Conservation (phyloP, 1,284 basidiomycete genomes). For the Meira miltonrushii region DNA sequence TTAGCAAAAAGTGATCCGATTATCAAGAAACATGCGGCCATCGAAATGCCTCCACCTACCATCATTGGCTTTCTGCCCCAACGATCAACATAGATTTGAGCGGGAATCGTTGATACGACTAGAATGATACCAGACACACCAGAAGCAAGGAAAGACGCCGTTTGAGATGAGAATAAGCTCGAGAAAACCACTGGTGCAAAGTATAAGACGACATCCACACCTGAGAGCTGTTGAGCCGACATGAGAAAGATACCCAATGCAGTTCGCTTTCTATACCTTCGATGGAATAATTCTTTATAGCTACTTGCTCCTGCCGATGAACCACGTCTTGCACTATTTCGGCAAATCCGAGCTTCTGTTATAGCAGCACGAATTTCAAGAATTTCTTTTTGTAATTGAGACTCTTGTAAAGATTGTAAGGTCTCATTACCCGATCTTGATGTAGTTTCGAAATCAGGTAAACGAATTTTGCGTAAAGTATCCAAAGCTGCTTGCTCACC, state of each 20-base stretch:
- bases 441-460: not conserved
- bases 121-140: conserved; percentile 13
- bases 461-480: conserved; percentile 1
- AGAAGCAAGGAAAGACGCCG: conserved; percentile 11
- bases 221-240: conserved; percentile 10
- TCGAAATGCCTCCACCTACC: conserved; percentile 7
- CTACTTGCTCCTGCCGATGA: conserved; percentile 1
- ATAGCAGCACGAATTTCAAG: not conserved
- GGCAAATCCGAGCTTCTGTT: not conserved
- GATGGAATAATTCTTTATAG: conserved; percentile 10
- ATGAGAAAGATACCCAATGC: conserved; percentile 10
- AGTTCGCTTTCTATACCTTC: conserved; percentile 5
- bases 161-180: conserved; percentile 3
- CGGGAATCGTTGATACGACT: conserved; percentile 9
- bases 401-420: not conserved
- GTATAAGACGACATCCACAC: conserved; percentile 13
- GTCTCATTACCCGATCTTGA: not conserved
- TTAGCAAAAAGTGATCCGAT: conserved; percentile 10
- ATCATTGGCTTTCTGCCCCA: conserved; percentile 14
- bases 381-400: not conserved
- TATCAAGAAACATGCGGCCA: conserved; percentile 10
- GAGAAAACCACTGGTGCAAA: conserved; percentile 12
- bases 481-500: conserved; percentile 7
- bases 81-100: conserved; percentile 11
- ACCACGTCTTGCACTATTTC: not conserved